These are phyloP conservation scores for Metarhizium rileyi DNA, from an alignment of 2,329 filamentous ascomycete genomes.

Conservation along the genomic window DNA sequence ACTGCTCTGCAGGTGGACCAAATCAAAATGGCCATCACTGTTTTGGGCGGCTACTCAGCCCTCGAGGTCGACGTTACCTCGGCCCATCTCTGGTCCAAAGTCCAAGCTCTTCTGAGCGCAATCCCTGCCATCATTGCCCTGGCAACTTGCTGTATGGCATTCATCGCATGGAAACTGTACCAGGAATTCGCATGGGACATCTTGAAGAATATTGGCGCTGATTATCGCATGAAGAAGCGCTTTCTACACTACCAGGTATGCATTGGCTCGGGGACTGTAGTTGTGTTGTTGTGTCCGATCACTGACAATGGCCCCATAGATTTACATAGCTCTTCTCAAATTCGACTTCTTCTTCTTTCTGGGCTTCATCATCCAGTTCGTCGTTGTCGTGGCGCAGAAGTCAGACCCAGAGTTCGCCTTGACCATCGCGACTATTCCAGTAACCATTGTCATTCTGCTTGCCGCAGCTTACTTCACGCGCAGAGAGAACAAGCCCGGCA, in stretches of 20 bases:
- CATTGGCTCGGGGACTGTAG: conserved; percentile 12
- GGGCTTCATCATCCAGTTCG: conserved; percentile 94
- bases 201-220: conserved; percentile 96
- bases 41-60: conserved; percentile 35
- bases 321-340: conserved; percentile 95
- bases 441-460: conserved; percentile 83
- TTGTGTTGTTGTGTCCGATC: too few species aligned
- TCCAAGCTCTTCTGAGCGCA: conserved; percentile 70
- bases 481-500: conserved; percentile 70
- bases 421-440: conserved; percentile 79
- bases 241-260: conserved; percentile 90
- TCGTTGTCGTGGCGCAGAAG: conserved; percentile 72
- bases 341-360: conserved; percentile 99
- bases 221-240: conserved; percentile 91
- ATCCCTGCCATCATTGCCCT: conserved; percentile 78
- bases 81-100: conserved; percentile 53
- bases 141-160: conserved; percentile 60
- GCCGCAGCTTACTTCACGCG: conserved; percentile 78
- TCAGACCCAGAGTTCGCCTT: conserved; percentile 70
- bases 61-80: conserved; percentile 28
- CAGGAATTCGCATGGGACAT: conserved; percentile 99
- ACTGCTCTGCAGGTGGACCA: conserved; percentile 89
- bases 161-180: conserved; percentile 89
- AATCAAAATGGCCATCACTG: conserved; percentile 62
- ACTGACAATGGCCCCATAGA: conserved; percentile 39